These are phyloP conservation scores for Sungouiozyma intestinalis DNA, from an alignment of 805 yeast genomes.

Conservation along the genomic window DNA sequence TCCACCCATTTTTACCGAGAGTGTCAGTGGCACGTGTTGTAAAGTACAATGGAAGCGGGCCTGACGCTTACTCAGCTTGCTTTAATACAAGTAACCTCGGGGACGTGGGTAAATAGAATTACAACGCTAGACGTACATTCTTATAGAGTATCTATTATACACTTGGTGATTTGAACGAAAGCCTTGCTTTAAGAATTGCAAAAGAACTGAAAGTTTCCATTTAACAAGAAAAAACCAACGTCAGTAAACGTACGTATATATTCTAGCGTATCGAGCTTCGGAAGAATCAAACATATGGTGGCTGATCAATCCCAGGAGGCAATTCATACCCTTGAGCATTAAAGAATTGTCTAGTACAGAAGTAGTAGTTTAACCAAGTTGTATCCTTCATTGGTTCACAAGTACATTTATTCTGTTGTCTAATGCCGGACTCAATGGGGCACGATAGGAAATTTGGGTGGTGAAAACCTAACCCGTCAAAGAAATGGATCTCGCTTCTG, in stretches of 20 bases:
- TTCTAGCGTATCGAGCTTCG: neutral
- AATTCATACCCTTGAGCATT: conserved; percentile 18
- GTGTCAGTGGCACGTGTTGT: neutral
- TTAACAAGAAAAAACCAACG: too few relatives aligned
- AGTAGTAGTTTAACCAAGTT: conserved; percentile 60
- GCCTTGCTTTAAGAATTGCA: too few relatives aligned
- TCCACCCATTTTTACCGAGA: neutral
- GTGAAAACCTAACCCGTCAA: conserved; percentile 65
- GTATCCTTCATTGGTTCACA: conserved; percentile 51
- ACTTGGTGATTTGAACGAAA: too few relatives aligned
- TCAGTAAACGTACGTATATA: too few relatives aligned
- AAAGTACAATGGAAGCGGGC: too few relatives aligned
- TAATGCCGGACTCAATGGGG: conserved; percentile 44
- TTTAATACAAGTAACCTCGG: too few relatives aligned
- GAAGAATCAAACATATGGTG: neutral
- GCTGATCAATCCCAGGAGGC: conserved; percentile 3
- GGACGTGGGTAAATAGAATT: too few relatives aligned
- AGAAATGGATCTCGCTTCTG: conserved; percentile 51
- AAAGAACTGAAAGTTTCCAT: too few relatives aligned
- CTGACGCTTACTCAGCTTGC: too few relatives aligned
- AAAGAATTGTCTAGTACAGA: conserved; percentile 55
- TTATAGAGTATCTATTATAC: too few relatives aligned
- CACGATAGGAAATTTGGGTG: conserved; percentile 61
- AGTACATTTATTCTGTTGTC: conserved; percentile 50
- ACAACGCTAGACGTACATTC: too few relatives aligned